These are phyloP conservation scores for Paratinospora sagittata DNA, from an alignment of 164 flowering plant genomes.

Conservation along the genomic window DNA sequence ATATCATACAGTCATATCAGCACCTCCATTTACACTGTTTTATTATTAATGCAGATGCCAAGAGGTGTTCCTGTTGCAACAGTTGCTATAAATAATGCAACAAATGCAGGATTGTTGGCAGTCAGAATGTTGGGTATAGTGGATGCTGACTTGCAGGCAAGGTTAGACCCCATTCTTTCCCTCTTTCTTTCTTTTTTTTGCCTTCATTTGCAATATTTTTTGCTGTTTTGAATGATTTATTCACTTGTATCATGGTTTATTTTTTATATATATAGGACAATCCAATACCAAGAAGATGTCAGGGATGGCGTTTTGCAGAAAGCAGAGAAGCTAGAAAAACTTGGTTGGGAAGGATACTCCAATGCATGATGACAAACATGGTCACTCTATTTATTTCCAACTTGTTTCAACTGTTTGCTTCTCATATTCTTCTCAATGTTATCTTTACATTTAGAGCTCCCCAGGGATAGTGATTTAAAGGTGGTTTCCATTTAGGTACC, in stretches of 20 bases:
- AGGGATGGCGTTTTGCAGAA: constrained; percentile 60
- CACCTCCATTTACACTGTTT: not conserved
- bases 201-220: no score
- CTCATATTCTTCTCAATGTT: no score
- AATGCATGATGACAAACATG: constrained; percentile 26
- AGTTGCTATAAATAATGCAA: constrained; percentile 83
- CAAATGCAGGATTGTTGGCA: constrained; percentile 88
- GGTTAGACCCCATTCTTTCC: constrained; percentile 25
- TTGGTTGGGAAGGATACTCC: constrained; percentile 68
- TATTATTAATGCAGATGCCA: constrained; percentile 60
- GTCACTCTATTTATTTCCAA: not conserved
- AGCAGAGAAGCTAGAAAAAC: constrained; percentile 56
- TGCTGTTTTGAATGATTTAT: not conserved
- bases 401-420: no score
- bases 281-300: constrained; percentile 62
- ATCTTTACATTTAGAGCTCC: no score
- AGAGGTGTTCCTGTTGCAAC: constrained; percentile 96
- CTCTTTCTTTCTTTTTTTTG: not conserved
- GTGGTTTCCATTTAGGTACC: no score
- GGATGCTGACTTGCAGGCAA: constrained; percentile 39
- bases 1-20: not conserved
- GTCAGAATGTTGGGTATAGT: constrained; percentile 55
- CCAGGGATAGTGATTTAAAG: no score
- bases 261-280: constrained; percentile 40
- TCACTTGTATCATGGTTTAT: not conserved